Evolutionary conservation across 805 yeast species (phyloP), one percentile per base, ranked within the genome.

Genomic region (Nakazawaea wyomingensis): DNA sequence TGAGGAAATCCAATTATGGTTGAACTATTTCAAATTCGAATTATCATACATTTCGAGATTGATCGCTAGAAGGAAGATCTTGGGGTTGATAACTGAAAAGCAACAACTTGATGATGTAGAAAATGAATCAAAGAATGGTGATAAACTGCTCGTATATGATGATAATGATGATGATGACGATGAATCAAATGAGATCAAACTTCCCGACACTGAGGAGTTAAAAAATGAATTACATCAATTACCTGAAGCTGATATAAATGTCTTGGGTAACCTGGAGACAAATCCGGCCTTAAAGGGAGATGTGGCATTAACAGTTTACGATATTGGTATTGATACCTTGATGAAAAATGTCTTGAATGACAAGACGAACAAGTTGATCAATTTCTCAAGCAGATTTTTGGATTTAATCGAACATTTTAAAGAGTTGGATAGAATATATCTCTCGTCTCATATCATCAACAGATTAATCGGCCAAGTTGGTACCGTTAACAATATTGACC

Each of bases 1-100:
- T 2, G 90, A 85, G 39, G 75, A 82, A 7, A 60, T 69, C 14
- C 75, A 72, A 44, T 69, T 93, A 47, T 91, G 98, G 96, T 61
- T 80, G 29, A 85, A 84, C 49, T 93, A 93, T 61, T 80, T 86
- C 37, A 88, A 86, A 52, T 82, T 93, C 52, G 99, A 95, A 64
- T 72, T 91, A 53, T 76, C 85, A 19, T 91, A 89, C 54, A 78
- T 90, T 24, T 80, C 95, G 9, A 88, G 87, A 59, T 71, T 93
- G 47, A 68, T 90, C 39, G 82, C 88, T 5, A 78, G 98, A 65
- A 74, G 98, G 60, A 78, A 82, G 59, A 78, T 91, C 6, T 69
- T 91, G 59, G 91, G 91, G 3, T 68, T 90, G 44, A 72, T 85
- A 31, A 80, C 86, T 27, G 90, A 82, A 51, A 74, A 78, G 47